Evolutionary conservation across 306 rosid species (phyloP).

Genomic region (Quercus gilva): DNA sequence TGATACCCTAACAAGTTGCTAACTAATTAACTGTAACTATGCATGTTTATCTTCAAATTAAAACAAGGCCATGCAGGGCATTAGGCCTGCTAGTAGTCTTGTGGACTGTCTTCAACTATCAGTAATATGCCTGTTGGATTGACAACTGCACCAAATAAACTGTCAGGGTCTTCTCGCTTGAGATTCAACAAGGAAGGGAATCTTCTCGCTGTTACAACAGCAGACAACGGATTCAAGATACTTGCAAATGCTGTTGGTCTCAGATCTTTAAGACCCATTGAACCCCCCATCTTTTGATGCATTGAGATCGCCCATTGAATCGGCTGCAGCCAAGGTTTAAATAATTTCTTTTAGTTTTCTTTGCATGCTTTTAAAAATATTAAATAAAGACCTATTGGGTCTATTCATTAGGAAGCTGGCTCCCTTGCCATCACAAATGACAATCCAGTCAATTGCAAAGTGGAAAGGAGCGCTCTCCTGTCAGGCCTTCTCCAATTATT

Average conservation of each 20-base stretch:
- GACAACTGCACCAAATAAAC: too few species aligned
- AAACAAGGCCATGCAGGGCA: too few species aligned
- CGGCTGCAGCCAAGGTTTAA: constrained; percentile 36
- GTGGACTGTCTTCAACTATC: too few species aligned
- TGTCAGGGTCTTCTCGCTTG: background rate
- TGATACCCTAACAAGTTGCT: too few species aligned
- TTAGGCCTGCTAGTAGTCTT: too few species aligned
- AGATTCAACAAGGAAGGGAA: too few species aligned
- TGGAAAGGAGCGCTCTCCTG: constrained; percentile 77
- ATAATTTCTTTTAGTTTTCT: constrained; percentile 10
- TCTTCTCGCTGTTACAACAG: too few species aligned
- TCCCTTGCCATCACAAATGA: constrained; percentile 45
- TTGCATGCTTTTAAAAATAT: constrained; percentile 1
- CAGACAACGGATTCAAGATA: constrained; percentile 12
- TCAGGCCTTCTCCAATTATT: constrained; percentile 60
- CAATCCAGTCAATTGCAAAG: constrained; percentile 69
- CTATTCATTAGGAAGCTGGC: constrained; percentile 52
- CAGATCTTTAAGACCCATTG: constrained; percentile 51
- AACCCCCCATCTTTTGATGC: constrained; percentile 63
- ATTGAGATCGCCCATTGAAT: constrained; percentile 50
- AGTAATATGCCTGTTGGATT: too few species aligned
- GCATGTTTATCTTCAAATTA: too few species aligned
- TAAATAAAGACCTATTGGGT: background rate
- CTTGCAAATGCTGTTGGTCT: constrained; percentile 71
- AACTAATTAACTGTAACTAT: too few species aligned